Conservation (phyloP, 192 early-diverging fungal species). For the Coemansia sp. region DNA sequence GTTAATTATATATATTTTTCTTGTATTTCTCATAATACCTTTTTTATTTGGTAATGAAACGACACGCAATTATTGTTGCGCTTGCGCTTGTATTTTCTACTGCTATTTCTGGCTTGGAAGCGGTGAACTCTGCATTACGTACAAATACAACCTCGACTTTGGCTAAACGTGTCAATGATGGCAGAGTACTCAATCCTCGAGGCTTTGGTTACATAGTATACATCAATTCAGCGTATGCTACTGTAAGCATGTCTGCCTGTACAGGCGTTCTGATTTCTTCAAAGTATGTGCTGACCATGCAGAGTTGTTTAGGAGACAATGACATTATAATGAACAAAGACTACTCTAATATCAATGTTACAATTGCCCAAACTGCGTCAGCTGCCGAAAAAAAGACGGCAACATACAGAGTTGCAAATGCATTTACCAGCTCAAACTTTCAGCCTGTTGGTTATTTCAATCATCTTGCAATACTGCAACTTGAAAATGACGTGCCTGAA, state of each 20-base stretch:
- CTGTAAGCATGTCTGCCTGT: not conserved
- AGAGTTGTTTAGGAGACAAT: not conserved
- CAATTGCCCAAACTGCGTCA: not conserved
- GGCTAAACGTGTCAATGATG: not conserved
- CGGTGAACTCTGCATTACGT: not conserved
- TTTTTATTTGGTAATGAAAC: not conserved
- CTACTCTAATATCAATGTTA: conserved; percentile 5
- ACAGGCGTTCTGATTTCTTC: conserved; percentile 6
- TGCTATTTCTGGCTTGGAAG: conserved; percentile 3
- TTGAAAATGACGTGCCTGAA: not conserved
- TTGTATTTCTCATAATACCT: not conserved
- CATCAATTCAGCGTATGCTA: not conserved
- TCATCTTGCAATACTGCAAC: conserved; percentile 1
- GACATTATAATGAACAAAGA: not conserved
- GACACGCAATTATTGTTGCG: not conserved
- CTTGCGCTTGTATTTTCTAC: not conserved
- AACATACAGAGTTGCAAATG: not conserved
- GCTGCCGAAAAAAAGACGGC: not conserved
- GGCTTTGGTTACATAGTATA: conserved; percentile 5
- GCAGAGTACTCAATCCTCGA: not conserved
- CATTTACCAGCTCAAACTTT: conserved; percentile 9
- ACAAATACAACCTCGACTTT: not conserved
- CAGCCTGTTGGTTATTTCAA: not conserved
- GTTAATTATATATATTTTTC: not conserved
- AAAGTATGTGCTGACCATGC: conserved; percentile 6